A percentile compares a stretch with the other conserved stretches of the same genome.
Evolutionary conservation across 225 moss, liverwort and hornwort species (phyloP).

Genomic region (Bryum argenteum): DNA sequence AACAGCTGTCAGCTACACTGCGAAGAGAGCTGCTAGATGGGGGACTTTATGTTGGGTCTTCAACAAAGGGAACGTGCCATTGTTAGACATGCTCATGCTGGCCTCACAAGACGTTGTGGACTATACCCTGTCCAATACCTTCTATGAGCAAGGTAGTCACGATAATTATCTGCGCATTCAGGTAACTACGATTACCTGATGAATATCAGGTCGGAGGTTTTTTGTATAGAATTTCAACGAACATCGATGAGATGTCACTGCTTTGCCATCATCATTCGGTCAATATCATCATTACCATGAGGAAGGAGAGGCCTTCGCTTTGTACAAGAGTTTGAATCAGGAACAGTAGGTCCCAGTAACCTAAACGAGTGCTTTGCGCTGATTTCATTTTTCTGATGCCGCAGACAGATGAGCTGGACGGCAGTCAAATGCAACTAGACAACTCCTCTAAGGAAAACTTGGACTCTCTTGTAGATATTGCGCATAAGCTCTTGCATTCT

Average conservation of each 20-base stretch:
- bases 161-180: slow-evolving; percentile 37
- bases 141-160: slow-evolving; percentile 27
- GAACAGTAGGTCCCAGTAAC: not conserved
- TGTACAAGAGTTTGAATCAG: slow-evolving; percentile 9
- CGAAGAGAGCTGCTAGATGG: slow-evolving; percentile 21
- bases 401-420: slow-evolving; percentile 31
- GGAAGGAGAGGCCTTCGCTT: not conserved
- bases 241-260: not conserved
- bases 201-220: not conserved
- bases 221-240: not conserved
- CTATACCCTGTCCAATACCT: slow-evolving; percentile 38
- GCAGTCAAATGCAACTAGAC: slow-evolving; percentile 28
- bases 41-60: slow-evolving; percentile 33
- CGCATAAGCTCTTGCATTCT: slow-evolving; percentile 31
- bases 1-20: slow-evolving; percentile 20
- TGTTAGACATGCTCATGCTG: slow-evolving; percentile 32
- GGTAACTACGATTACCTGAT: slow-evolving; percentile 14
- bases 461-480: slow-evolving; percentile 30
- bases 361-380: not conserved
- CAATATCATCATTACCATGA: not conserved
- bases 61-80: slow-evolving; percentile 33
- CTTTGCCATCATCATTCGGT: not conserved
- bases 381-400: slow-evolving; percentile 3
- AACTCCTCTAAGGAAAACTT: slow-evolving; percentile 34
- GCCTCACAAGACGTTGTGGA: slow-evolving; percentile 43